phyloP scores from a whole-genome alignment of 1,139 yeast genomes.

The Kodamaea sp. region DNA sequence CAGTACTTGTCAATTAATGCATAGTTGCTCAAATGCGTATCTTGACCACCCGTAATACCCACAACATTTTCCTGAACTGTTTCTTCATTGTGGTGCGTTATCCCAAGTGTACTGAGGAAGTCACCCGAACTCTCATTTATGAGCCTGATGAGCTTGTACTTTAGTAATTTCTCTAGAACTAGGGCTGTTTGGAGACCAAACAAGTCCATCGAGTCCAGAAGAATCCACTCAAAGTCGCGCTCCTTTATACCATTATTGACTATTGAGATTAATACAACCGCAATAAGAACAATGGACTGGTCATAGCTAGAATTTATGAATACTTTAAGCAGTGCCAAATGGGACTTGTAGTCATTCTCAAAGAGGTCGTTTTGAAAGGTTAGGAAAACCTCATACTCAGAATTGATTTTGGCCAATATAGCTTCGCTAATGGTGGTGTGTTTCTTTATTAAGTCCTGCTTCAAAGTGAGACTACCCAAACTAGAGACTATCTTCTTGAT shows the following conservation, averaged over 20 bases:
- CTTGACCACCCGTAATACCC: slow-evolving; percentile 38
- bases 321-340: slow-evolving; percentile 48
- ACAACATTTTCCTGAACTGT: slow-evolving; percentile 8
- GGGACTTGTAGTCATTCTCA: slow-evolving; percentile 55
- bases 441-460: slow-evolving; percentile 68
- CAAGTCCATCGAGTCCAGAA: slow-evolving; percentile 52
- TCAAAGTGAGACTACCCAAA: slow-evolving; percentile 64
- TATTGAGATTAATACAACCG: slow-evolving; percentile 55
- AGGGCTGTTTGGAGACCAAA: slow-evolving; percentile 57
- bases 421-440: slow-evolving; percentile 79
- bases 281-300: slow-evolving; percentile 44
- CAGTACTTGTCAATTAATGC: slow-evolving; percentile 46
- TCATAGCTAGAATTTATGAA: slow-evolving; percentile 38
- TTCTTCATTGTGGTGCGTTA: slow-evolving; percentile 9
- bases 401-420: slow-evolving; percentile 55
- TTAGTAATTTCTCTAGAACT: slow-evolving; percentile 28
- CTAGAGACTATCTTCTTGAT: slow-evolving; percentile 73
- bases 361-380: slow-evolving; percentile 76
- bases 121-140: slow-evolving; percentile 26
- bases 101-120: slow-evolving; percentile 29
- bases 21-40: slow-evolving; percentile 35
- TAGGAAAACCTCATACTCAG: slow-evolving; percentile 54
- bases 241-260: slow-evolving; percentile 67
- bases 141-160: slow-evolving; percentile 27
- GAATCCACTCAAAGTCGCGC: slow-evolving; percentile 53